Base-by-base conservation (phyloP, 2,329 filamentous ascomycete species). In the Scedosporium dehoogii region DNA sequence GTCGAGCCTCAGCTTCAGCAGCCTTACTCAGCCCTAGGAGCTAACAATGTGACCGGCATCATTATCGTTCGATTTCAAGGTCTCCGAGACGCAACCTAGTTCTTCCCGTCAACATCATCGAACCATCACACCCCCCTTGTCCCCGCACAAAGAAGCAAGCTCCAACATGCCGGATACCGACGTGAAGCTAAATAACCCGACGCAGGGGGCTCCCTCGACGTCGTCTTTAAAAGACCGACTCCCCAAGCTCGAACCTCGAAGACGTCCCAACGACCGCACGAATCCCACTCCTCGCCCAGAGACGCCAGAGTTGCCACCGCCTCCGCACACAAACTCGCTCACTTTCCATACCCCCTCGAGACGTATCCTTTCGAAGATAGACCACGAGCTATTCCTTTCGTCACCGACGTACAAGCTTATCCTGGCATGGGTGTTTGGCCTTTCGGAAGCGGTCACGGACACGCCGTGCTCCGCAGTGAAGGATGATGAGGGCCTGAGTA, bases 401-500 rank as follows among this genome's bases (percentile, higher is more conserved):
- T 97, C 92, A 0, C 80, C 87, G 0, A 88, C 92, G 6, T 89
- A 90, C 73, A 80, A 79, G 6, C 82, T 97, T 48, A 82, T 99
- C 53, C 78, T 90, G 63, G 85, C 90, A 21, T 99, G 96, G 76
- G 81, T 97, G 65, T 97, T 96, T 74, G 84, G 85, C 9, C 84
- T 99, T 23, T 87, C 92, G 55, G 92, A 97, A 69, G 86, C 89
- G 3, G 90, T 96, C 55, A 78, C 85, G 59, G 86, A 90, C 70
- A 84, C 80, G 29, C 85, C 88, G 6, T 82, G 88, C 65, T 88
- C 88, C 2, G 78, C 87, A 5, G 75, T 85, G 63, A 68, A 68
- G 51, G 79, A 80, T 27, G 77, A 82, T n/a, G 67, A 68, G 41
- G 78, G 83, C 53, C 74, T 86, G n/a, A 85, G 87, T 66, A 76